Conservation (phyloP, 805 yeast species). For the Zygosaccharomyces bailii region DNA sequence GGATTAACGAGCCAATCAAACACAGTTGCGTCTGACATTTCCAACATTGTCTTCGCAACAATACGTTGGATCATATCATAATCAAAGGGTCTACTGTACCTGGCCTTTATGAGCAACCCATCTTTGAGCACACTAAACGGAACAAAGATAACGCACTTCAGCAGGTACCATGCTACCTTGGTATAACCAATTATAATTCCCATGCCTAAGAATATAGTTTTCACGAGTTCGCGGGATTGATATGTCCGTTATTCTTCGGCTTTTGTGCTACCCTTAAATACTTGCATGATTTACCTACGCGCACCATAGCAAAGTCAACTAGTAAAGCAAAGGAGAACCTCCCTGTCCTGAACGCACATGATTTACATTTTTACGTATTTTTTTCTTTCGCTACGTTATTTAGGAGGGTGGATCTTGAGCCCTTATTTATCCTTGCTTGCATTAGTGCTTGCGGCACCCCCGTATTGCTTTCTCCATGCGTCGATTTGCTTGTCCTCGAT, state of each 20-base stretch:
- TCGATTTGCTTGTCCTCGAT: conserved; percentile 87
- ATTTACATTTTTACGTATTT: neutral
- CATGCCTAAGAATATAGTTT: neutral
- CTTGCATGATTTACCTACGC: neutral
- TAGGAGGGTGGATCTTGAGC: neutral
- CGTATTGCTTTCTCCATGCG: conserved; percentile 81
- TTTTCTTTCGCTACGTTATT: neutral
- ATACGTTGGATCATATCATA: conserved; percentile 9
- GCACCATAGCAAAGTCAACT: neutral
- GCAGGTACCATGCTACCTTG: conserved; percentile 1
- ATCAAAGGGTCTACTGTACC: neutral
- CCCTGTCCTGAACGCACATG: neutral
- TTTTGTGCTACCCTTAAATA: neutral
- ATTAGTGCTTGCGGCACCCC: conserved; percentile 50
- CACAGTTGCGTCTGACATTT: conserved; percentile 5
- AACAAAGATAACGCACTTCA: neutral
- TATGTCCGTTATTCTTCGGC: neutral
- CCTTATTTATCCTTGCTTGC: neutral
- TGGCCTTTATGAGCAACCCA: neutral
- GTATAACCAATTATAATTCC: neutral
- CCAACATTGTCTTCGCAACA: conserved; percentile 19
- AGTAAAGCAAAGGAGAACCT: conserved; percentile 2
- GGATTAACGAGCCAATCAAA: conserved; percentile 1
- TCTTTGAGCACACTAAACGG: conserved; percentile 3
- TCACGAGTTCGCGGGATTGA: neutral